These are phyloP conservation scores for Candida khao-thaluensis DNA, from an alignment of 805 yeast species.

Conservation along the genomic window DNA sequence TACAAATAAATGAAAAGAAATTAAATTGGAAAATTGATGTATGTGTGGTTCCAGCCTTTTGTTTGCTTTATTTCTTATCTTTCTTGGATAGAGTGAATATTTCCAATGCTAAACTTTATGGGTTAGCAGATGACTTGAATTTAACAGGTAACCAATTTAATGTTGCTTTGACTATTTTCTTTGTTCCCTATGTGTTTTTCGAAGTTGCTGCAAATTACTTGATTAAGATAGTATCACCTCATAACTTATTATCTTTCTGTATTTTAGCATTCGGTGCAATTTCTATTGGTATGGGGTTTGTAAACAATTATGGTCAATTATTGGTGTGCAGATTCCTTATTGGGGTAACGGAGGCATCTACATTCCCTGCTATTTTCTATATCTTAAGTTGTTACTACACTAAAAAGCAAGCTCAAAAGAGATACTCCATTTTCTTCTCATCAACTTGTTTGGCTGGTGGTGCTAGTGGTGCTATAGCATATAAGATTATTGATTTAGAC, in stretches of 20 bases:
- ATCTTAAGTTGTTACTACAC: slow-evolving; percentile 65
- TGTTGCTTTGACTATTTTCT: slow-evolving; percentile 65
- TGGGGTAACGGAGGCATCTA: slow-evolving; percentile 68
- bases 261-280: slow-evolving; percentile 64
- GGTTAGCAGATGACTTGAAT: slow-evolving; percentile 54
- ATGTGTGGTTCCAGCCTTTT: slow-evolving; percentile 74
- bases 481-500: slow-evolving; percentile 56
- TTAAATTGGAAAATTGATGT: slow-evolving; percentile 65
- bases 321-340: slow-evolving; percentile 62
- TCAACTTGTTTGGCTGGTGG: slow-evolving; percentile 78
- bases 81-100: slow-evolving; percentile 82
- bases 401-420: slow-evolving; percentile 62
- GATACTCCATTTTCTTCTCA: slow-evolving; percentile 68
- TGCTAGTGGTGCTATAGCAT: slow-evolving; percentile 73
- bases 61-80: slow-evolving; percentile 70
- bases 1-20: slow-evolving; percentile 52
- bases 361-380: slow-evolving; percentile 75
- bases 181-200: slow-evolving; percentile 65
- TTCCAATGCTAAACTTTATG: slow-evolving; percentile 76
- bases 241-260: slow-evolving; percentile 58
- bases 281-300: slow-evolving; percentile 66
- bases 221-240: slow-evolving; percentile 60
- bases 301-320: slow-evolving; percentile 55
- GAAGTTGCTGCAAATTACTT: slow-evolving; percentile 65
- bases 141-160: slow-evolving; percentile 61